Conservation (phyloP, 2,329 filamentous ascomycete genomes). For the Cordyceps cicadae region DNA sequence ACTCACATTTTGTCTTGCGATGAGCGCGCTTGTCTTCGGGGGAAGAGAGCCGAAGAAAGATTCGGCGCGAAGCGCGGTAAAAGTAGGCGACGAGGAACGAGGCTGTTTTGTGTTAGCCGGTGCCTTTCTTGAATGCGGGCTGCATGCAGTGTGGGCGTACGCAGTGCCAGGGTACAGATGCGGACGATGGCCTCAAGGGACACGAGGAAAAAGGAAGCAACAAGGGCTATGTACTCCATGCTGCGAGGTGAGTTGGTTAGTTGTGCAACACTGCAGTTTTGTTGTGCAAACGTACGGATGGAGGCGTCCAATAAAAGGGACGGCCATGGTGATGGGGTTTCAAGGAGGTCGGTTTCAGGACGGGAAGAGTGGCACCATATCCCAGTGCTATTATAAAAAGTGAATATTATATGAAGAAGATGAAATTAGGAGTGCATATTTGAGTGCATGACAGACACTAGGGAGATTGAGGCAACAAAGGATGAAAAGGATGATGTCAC, state of each 20-base stretch:
- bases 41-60: slow-evolving; percentile 74
- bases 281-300: slow-evolving; percentile 35
- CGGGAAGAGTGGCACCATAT: slow-evolving; percentile 1
- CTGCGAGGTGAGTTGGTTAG: slow-evolving; percentile 30
- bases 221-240: slow-evolving; percentile 78
- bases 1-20: slow-evolving; percentile 54
- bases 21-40: slow-evolving; percentile 60
- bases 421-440: neutral
- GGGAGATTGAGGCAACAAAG: neutral
- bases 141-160: slow-evolving; percentile 33
- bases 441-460: neutral
- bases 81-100: slow-evolving; percentile 72
- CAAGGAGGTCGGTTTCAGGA: neutral
- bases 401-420: neutral
- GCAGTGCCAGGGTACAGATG: slow-evolving; percentile 78
- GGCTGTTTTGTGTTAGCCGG: slow-evolving; percentile 40
- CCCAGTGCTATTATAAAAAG: neutral
- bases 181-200: slow-evolving; percentile 75
- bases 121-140: neutral
- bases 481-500: slow-evolving; percentile 15
- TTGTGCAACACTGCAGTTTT: slow-evolving; percentile 1
- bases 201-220: slow-evolving; percentile 76
- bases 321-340: slow-evolving; percentile 33
- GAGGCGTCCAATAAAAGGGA: slow-evolving; percentile 45
- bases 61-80: slow-evolving; percentile 70